Percentiles rank a stretch among this genome's conserved stretches.
phyloP scores from a whole-genome alignment of 225 moss, liverwort and hornwort species.

The Polytrichum commune region DNA sequence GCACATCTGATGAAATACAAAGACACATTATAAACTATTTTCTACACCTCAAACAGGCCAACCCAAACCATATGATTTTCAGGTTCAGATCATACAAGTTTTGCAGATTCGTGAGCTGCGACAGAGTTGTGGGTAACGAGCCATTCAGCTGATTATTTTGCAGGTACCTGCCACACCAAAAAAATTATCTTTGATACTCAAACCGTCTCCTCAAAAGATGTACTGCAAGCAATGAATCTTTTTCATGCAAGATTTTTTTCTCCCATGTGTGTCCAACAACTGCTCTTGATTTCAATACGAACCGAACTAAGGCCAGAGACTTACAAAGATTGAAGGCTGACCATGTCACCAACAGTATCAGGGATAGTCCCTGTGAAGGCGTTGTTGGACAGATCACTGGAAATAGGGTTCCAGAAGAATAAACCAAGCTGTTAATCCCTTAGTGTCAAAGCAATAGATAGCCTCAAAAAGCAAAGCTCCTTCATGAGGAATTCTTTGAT shows the following conservation, averaged over 20 bases:
- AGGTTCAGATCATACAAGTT: conserved; percentile 35
- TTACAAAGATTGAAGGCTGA: conserved; percentile 58
- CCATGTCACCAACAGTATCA: conserved; percentile 34
- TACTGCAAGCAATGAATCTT: too few relatives aligned
- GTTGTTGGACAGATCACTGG: conserved; percentile 62
- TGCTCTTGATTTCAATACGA: too few relatives aligned
- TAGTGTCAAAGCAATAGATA: too few relatives aligned
- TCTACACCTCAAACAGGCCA: background rate
- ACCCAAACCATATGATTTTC: background rate
- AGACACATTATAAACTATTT: background rate
- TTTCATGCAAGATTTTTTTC: too few relatives aligned
- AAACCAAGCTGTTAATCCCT: too few relatives aligned
- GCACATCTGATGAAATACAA: background rate
- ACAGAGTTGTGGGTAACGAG: conserved; percentile 52
- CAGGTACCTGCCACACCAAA: conserved; percentile 47
- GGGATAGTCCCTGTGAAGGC: conserved; percentile 53
- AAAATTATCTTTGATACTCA: conserved; percentile 7
- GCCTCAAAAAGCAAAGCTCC: too few relatives aligned
- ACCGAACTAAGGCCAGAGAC: conserved; percentile 7
- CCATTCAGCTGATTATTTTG: conserved; percentile 64
- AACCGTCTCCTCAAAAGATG: too few relatives aligned
- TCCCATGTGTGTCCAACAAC: too few relatives aligned
- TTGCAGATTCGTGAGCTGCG: conserved; percentile 38
- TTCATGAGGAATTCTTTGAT: too few relatives aligned
- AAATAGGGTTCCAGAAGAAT: conserved; percentile 1